Conservation (phyloP, 306 rosid genomes). For the Abrus precatorius region DNA sequence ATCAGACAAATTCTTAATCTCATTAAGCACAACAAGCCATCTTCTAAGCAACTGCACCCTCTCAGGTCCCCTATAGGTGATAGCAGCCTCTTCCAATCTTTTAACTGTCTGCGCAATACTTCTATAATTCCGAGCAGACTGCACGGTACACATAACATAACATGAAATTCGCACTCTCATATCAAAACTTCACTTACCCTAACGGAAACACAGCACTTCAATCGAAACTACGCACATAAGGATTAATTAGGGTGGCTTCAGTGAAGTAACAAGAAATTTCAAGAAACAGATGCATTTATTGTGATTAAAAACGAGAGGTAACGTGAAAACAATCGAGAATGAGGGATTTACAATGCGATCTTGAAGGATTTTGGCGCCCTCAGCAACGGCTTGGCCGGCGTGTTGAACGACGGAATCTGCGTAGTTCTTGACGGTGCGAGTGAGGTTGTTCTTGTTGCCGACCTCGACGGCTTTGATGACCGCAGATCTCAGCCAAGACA, state of each 20-base stretch:
- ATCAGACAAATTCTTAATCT: slow-evolving; percentile 66
- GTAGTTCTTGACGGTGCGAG: slow-evolving; percentile 93
- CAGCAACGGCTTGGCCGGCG: slow-evolving; percentile 97
- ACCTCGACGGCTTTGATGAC: slow-evolving; percentile 95
- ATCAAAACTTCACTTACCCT: slow-evolving; percentile 3
- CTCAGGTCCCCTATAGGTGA: slow-evolving; percentile 75
- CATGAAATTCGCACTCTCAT: slow-evolving; percentile 7
- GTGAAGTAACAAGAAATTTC: neutral
- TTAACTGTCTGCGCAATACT: slow-evolving; percentile 74
- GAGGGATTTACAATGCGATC: slow-evolving; percentile 83
- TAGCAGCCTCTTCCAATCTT: slow-evolving; percentile 92
- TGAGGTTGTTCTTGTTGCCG: slow-evolving; percentile 91
- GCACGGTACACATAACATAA: slow-evolving; percentile 32
- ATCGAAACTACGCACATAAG: neutral
- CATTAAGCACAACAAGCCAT: slow-evolving; percentile 89
- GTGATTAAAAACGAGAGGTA: neutral
- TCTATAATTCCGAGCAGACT: slow-evolving; percentile 77
- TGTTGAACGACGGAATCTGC: slow-evolving; percentile 98
- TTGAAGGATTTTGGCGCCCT: slow-evolving; percentile 92
- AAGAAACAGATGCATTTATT: slow-evolving; percentile 1
- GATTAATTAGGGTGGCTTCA: neutral
- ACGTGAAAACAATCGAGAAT: neutral
- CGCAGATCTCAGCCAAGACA: slow-evolving; percentile 95
- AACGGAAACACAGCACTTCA: neutral
- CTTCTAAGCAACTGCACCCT: slow-evolving; percentile 81